These are phyloP conservation scores for Achaetomium macrosporum DNA, from an alignment of 2,329 filamentous ascomycete genomes.

Conservation along the genomic window DNA sequence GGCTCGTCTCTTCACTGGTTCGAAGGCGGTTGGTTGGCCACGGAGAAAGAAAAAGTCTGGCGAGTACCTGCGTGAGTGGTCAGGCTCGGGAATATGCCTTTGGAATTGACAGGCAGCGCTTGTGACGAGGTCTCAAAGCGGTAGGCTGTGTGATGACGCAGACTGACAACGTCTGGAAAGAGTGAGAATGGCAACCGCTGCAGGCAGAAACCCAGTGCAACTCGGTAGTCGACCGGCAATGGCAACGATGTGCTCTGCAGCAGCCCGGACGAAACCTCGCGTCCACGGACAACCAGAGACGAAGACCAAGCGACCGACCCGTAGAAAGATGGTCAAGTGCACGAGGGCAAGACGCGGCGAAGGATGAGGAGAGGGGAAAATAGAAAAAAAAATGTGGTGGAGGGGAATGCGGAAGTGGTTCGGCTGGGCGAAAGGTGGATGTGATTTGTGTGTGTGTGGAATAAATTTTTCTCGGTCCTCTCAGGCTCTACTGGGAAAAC, in stretches of 20 bases:
- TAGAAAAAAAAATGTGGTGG: conserved; percentile 20
- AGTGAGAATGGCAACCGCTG: conserved; percentile 11
- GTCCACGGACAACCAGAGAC: conserved; percentile 12
- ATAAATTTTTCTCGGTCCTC: conserved; percentile 36
- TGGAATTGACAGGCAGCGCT: conserved; percentile 9
- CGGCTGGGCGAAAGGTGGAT: conserved; percentile 21
- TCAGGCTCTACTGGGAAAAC: conserved; percentile 19
- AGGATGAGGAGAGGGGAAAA: conserved; percentile 12
- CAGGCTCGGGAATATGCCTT: background rate
- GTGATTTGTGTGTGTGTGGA: conserved; percentile 35
- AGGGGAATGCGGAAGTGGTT: conserved; percentile 19
- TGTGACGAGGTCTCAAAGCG: conserved; percentile 5
- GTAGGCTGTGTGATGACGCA: conserved; percentile 1
- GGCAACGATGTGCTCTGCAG: conserved; percentile 10
- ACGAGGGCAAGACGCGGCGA: conserved; percentile 11
- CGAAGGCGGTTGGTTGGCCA: background rate
- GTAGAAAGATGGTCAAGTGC: conserved; percentile 14
- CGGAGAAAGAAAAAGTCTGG: background rate
- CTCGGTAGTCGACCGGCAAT: conserved; percentile 14
- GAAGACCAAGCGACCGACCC: conserved; percentile 17
- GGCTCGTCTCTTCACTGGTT: background rate
- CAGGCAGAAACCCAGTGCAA: conserved; percentile 7
- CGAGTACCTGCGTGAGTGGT: conserved; percentile 6
- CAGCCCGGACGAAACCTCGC: conserved; percentile 11
- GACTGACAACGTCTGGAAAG: conserved; percentile 7